Base-by-base conservation (phyloP, 163 green algal species). In the Volvox carteri region DNA sequence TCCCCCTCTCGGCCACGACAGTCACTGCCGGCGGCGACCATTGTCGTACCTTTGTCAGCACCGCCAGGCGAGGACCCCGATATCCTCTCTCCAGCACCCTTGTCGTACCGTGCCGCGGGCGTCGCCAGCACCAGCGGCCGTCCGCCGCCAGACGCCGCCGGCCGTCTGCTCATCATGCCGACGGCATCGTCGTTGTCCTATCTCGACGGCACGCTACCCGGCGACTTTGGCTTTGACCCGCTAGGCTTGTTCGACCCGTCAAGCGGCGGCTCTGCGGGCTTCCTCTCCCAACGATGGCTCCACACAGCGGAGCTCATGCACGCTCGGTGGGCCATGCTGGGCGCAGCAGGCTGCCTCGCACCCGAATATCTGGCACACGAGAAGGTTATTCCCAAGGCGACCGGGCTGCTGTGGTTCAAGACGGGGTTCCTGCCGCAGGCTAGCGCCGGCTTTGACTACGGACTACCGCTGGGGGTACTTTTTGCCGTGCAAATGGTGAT, bases 201-300 rank as follows among this genome's bases (percentile, higher is more conserved):
- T 91, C 90, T 98, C 35, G 96, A 98, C 86, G 96, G 96, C 33
- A 92, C 91, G 8, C 89, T 97, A 21, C 93, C 96, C 23, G 96
- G 96, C 42, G 96, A 98, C 93, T 96, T 93, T 50, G 93, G 97
- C 46, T 99, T 99, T 87, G 98, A 99, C 94, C 98, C 98, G 70
- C 93, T 99, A 58, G 97, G 96, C 65, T 93, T 99, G 44, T 94
- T 91, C 33, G 95, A 98, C 92, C 97, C 97, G 39, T 92, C 97
- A 84, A 96, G 94, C 78, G 95, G 91, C 68, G 95, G 91, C 68
- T 94, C 93, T 74, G 94, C 93, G 11, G 97, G 97, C 60, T 97
- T 98, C 90, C 88, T 99, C 68, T 94, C 94, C 86, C 97, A 96
- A 41, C 91, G 95, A 58, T 99, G 97, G 97, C 93, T 99, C 79